Base-by-base conservation (phyloP, 257 asterid species). In the Plantago major region DNA sequence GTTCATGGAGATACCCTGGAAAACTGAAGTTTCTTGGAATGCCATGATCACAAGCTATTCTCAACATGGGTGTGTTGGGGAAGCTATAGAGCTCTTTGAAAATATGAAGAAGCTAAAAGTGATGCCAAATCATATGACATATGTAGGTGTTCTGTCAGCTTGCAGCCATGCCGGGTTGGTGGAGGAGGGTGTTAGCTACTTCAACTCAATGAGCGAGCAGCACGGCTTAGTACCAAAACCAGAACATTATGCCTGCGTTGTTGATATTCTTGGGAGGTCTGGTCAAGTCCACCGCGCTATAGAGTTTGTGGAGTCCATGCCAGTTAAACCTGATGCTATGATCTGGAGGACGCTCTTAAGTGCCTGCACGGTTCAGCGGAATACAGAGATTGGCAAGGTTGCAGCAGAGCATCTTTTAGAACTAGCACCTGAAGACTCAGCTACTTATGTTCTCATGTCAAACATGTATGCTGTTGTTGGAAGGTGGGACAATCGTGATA, bases 311-410 rank as follows among this genome's bases (percentile, higher is more conserved):
- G 84, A 83, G 76, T 71, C 89, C 49, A 87, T 90, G 95, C 90
- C 95, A 45, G 66, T 83, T 46, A 67, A 78, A 77, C 93, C 93
- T 12, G 95, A 87, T 75, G 88, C 93, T 53, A 87, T 90, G 95
- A 80, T 85, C n/a, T 90, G 97, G 97, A 80, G 97, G 69, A 83
- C 96, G 67, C 88, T 90, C 64, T 73, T 90, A 74, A 84, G 95
- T 74, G 85, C 97, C 55, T 85, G 97, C 82, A 78, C 82, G 3
- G 79, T 87, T 69, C 94, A 83, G 69, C 87, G 74, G 76, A 85
- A 90, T 66, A 66, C 71, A 66, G 96, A 83, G 68, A 68, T 83
- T 9, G 97, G 96, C 10, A 85, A 85, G 75, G 64, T 80, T 46
- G 90, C 97, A 46, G 96, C 93, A n/a, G 62, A 80, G 43, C 69